phyloP scores from a whole-genome alignment of 2,329 filamentous ascomycete species.

The Aspergillus unguis region DNA sequence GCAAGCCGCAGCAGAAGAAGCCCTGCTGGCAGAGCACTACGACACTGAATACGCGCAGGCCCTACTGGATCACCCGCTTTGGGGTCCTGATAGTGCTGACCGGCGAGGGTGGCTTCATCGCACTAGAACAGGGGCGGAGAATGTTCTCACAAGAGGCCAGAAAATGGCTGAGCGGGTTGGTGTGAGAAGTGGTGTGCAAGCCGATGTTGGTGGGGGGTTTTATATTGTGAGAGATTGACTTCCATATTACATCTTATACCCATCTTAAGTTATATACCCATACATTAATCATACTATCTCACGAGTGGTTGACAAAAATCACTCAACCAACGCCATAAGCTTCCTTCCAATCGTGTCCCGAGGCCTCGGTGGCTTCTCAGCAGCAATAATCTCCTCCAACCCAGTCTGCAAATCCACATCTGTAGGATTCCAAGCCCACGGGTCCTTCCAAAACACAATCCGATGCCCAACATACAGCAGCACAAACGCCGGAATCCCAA shows the following conservation, averaged over 20 bases:
- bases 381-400: conserved; percentile 52
- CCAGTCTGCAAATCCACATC: conserved; percentile 55
- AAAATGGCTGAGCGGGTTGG: conserved; percentile 56
- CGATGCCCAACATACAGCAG: conserved; percentile 52
- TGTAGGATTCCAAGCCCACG: conserved; percentile 49
- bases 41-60: conserved; percentile 38
- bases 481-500: conserved; percentile 64
- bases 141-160: conserved; percentile 51
- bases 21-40: conserved; percentile 36
- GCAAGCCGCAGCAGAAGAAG: conserved; percentile 34
- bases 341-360: conserved; percentile 35
- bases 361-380: conserved; percentile 34
- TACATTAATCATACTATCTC: not conserved
- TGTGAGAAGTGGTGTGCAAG: conserved; percentile 49
- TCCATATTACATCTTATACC: not conserved
- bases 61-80: conserved; percentile 39
- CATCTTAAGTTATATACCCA: not conserved
- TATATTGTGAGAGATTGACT: conserved; percentile 31
- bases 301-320: not conserved
- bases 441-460: conserved; percentile 47
- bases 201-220: conserved; percentile 43
- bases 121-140: conserved; percentile 48
- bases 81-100: conserved; percentile 30
- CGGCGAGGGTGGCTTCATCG: conserved; percentile 34
- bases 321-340: conserved; percentile 30